Base-by-base conservation (phyloP, 371 early-diverging fungal species). In the Spraguea lophii region DNA sequence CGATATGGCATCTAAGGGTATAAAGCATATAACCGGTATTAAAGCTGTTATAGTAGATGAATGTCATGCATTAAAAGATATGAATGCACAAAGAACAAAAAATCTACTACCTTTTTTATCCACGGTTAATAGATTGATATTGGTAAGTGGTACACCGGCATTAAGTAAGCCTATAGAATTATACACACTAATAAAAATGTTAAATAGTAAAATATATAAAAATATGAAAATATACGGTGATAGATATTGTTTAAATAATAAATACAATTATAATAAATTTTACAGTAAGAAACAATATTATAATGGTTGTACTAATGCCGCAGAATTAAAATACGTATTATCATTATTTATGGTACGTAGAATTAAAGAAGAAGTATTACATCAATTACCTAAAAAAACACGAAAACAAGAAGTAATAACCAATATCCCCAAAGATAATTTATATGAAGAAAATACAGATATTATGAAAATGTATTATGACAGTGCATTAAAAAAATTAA, bases 141-240 rank as follows among this genome's bases (percentile, higher is more conserved):
- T 68, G 20, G 32, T 63, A n/a, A 67, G 64, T 38, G 79, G 78
- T 2, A 77, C 77, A 15, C 77, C 80, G 6, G 73, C 74, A 1
- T 57, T 75, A 10, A 72, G 75, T 22, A 65, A 75, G 38, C 79
- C 81, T 1, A 36, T 71, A 0, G 80, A 80, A 45, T 59, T 81
- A 3, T 80, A 57, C 52, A 55, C 77, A 6, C 75, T 75, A 41
- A 53, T 80, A 15, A 49, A 44, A n/a, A 63, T 72, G 0, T 43
- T 79, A 19, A 46, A 65, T 26, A 61, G 61, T 20, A 44, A 39
- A 1, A 6, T 68, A 1, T 77, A 76, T 57, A 51, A 67, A 0
- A 59, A 42, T 12, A 56, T 71, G 16, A 24, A 43, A 9, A 52
- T 63, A 21, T 81, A 69, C 64, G 73, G 74, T 6, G 54, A 60